phyloP scores from a whole-genome alignment of 805 yeast species.

The Suhomyces emberorum region DNA sequence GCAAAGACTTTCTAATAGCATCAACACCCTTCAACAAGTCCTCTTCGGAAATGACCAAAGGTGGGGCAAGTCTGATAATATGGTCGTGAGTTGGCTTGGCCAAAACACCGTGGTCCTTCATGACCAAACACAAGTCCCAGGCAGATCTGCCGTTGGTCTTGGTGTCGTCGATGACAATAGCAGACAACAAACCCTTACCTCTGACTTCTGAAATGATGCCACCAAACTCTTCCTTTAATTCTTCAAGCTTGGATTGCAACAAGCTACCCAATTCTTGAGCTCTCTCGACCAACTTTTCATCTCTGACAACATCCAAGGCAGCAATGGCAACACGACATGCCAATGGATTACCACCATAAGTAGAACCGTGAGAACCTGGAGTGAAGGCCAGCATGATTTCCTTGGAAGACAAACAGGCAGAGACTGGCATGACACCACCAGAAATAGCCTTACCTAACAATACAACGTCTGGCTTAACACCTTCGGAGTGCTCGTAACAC shows the following conservation, averaged over 20 bases:
- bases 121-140: constrained; percentile 89
- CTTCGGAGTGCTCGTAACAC: constrained; percentile 79
- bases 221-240: constrained; percentile 48
- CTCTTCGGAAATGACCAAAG: constrained; percentile 83
- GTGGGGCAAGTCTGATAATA: constrained; percentile 95
- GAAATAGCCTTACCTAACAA: constrained; percentile 91
- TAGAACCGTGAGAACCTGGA: constrained; percentile 97
- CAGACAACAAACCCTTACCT: constrained; percentile 85
- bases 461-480: constrained; percentile 84
- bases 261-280: constrained; percentile 67
- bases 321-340: constrained; percentile 92
- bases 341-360: constrained; percentile 96
- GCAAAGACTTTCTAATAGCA: constrained; percentile 60
- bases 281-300: constrained; percentile 81
- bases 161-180: constrained; percentile 83
- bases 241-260: constrained; percentile 56
- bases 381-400: constrained; percentile 86
- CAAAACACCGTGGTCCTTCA: constrained; percentile 84
- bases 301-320: constrained; percentile 84
- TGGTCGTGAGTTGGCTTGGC: constrained; percentile 97
- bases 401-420: constrained; percentile 85
- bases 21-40: constrained; percentile 81
- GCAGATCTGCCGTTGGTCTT: constrained; percentile 89
- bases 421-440: constrained; percentile 92
- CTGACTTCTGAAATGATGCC: constrained; percentile 62